These are phyloP conservation scores for Zygnema circumcarinatum DNA, from an alignment of 139 green algal species.

Conservation along the genomic window DNA sequence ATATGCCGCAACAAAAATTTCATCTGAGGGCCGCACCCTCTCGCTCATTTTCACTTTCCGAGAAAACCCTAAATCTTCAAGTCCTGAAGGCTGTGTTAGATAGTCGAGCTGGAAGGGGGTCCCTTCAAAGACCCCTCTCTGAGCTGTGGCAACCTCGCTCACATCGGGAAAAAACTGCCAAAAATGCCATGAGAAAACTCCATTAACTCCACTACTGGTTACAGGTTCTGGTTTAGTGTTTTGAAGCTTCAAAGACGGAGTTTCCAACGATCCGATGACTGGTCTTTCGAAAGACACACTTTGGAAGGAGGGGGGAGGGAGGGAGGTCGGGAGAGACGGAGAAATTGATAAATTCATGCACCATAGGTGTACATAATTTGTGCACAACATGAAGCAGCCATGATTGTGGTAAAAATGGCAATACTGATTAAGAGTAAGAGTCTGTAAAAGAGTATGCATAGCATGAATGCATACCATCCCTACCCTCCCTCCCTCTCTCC, in stretches of 20 bases:
- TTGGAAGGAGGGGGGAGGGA: no score
- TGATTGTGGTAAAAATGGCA: no score
- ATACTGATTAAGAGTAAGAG: no score
- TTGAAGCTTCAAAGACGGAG: neutral
- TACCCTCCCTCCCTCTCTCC: no score
- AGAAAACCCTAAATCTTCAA: slow-evolving; percentile 71
- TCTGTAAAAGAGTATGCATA: no score
- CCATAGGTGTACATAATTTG: no score
- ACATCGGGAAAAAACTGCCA: slow-evolving; percentile 55
- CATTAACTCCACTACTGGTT: neutral
- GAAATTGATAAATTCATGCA: no score
- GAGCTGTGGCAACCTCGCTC: slow-evolving; percentile 31
- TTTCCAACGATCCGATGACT: neutral
- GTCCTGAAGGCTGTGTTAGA: slow-evolving; percentile 70
- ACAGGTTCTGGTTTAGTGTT: neutral
- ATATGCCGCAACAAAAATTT: slow-evolving; percentile 78
- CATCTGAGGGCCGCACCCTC: slow-evolving; percentile 65
- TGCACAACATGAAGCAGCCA: no score
- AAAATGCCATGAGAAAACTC: neutral
- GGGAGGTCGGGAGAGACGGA: no score
- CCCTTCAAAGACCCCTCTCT: slow-evolving; percentile 33
- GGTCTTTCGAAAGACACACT: no score
- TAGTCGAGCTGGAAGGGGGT: slow-evolving; percentile 71
- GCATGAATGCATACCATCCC: no score
- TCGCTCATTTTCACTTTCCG: slow-evolving; percentile 59